Percentiles rank a stretch among this genome's conserved stretches.
phyloP scores from a whole-genome alignment of 2,329 filamentous ascomycete genomes.

The Fusarium sp. region DNA sequence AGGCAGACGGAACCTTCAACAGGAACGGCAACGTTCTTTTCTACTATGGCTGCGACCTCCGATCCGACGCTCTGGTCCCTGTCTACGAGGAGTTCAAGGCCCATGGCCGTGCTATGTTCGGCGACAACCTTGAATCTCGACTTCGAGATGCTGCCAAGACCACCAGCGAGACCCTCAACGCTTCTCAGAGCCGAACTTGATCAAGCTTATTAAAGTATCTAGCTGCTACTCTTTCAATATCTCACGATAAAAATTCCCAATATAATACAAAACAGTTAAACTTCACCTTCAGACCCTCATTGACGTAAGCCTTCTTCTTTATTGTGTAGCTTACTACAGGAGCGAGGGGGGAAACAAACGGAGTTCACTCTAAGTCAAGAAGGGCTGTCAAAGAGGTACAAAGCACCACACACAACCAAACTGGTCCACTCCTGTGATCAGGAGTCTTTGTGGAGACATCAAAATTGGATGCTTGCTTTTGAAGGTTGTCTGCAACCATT shows the following conservation, averaged over 20 bases:
- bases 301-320: neutral
- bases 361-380: neutral
- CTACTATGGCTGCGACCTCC: slow-evolving; percentile 90
- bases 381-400: neutral
- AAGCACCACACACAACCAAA: neutral
- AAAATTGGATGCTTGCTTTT: neutral
- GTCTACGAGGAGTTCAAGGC: slow-evolving; percentile 82
- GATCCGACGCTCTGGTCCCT: slow-evolving; percentile 79
- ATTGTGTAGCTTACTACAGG: neutral
- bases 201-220: slow-evolving; percentile 8
- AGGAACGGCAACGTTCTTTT: slow-evolving; percentile 91
- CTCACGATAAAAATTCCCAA: neutral
- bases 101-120: slow-evolving; percentile 87
- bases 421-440: neutral
- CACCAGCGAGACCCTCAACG: slow-evolving; percentile 65
- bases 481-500: too few species aligned
- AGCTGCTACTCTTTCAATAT: neutral
- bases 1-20: slow-evolving; percentile 91
- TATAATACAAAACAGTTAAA: neutral
- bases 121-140: slow-evolving; percentile 89
- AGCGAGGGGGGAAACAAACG: neutral
- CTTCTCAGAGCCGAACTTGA: slow-evolving; percentile 40
- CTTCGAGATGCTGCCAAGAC: slow-evolving; percentile 81
- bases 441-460: neutral
- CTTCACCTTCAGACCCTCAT: neutral